phyloP scores from a whole-genome alignment of 805 yeast species.

The Yarrowia sp. region DNA sequence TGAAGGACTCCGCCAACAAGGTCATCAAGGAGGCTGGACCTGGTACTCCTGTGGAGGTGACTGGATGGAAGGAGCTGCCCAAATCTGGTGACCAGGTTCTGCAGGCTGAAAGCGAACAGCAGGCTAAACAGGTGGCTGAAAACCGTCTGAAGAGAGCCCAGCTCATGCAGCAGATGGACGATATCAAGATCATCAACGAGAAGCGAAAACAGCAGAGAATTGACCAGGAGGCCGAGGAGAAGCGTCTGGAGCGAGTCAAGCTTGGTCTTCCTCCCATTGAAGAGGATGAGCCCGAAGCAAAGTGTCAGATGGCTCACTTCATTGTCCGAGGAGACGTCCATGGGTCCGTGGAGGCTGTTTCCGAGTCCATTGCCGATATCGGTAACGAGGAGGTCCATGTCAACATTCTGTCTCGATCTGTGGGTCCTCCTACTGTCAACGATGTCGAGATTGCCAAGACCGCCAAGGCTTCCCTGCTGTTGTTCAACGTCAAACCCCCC shows the following conservation, averaged over 20 bases:
- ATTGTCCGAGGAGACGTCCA: conserved; percentile 87
- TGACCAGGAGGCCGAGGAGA: conserved; percentile 51
- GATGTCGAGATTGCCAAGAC: conserved; percentile 66
- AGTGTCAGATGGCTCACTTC: conserved; percentile 41
- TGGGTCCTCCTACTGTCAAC: conserved; percentile 68
- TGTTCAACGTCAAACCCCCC: conserved; percentile 72
- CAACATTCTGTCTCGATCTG: conserved; percentile 65
- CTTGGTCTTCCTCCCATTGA: conserved; percentile 59
- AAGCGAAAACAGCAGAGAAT: conserved; percentile 51
- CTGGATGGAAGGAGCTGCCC: conserved; percentile 94
- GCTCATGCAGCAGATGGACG: conserved; percentile 55
- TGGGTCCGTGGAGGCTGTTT: conserved; percentile 92
- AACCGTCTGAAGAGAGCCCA: conserved; percentile 57
- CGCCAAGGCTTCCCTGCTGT: conserved; percentile 68
- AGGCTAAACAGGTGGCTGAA: conserved; percentile 69
- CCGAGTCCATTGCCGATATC: conserved; percentile 71
- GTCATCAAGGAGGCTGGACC: conserved; percentile 68
- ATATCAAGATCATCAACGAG: conserved; percentile 68
- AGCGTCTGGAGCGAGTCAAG: conserved; percentile 53
- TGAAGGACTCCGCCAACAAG: conserved; percentile 72
- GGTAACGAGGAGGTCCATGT: conserved; percentile 84
- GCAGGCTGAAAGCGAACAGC: conserved; percentile 68
- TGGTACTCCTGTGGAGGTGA: conserved; percentile 81
- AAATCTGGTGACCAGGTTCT: conserved; percentile 83
- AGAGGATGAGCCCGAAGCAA: conserved; percentile 36